Evolutionary conservation across 2,329 filamentous ascomycete genomes (phyloP).

Genomic region (Diaporthe ilicicola): DNA sequence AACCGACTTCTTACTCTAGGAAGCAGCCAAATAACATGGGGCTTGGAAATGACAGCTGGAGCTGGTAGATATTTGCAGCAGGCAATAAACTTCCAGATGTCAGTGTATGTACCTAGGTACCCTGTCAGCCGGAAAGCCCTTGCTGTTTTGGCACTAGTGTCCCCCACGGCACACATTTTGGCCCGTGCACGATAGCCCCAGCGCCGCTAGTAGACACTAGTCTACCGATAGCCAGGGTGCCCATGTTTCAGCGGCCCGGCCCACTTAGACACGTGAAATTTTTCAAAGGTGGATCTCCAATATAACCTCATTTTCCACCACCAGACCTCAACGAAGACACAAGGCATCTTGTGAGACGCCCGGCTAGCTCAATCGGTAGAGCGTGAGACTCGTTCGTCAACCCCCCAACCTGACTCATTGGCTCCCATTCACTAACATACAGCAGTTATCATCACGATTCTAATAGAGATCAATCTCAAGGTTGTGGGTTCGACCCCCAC

Average conservation of each 20-base stretch:
- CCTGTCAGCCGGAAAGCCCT: too few species aligned
- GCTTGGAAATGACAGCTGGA: too few species aligned
- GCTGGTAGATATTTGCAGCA: too few species aligned
- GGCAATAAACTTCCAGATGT: too few species aligned
- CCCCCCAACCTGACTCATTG: too few species aligned
- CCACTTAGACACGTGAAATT: background rate
- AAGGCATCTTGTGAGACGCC: slow-evolving; percentile 42
- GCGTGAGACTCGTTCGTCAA: slow-evolving; percentile 72
- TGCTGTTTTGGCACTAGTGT: background rate
- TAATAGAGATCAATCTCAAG: slow-evolving; percentile 28
- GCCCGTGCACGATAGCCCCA: background rate
- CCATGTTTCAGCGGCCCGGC: background rate
- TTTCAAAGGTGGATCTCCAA: background rate
- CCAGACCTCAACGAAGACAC: background rate
- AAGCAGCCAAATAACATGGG: too few species aligned
- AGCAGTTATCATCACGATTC: too few species aligned
- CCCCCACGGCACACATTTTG: background rate
- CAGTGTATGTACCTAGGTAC: too few species aligned
- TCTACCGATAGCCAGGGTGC: background rate
- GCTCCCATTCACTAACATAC: too few species aligned
- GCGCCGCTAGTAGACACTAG: background rate
- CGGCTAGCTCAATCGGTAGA: slow-evolving; percentile 77
- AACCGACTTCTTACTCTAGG: too few species aligned
- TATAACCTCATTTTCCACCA: background rate
- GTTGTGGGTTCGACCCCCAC: slow-evolving; percentile 31